Base-by-base conservation (phyloP, 352 stramenopile species). In the Pythium aristosporum region DNA sequence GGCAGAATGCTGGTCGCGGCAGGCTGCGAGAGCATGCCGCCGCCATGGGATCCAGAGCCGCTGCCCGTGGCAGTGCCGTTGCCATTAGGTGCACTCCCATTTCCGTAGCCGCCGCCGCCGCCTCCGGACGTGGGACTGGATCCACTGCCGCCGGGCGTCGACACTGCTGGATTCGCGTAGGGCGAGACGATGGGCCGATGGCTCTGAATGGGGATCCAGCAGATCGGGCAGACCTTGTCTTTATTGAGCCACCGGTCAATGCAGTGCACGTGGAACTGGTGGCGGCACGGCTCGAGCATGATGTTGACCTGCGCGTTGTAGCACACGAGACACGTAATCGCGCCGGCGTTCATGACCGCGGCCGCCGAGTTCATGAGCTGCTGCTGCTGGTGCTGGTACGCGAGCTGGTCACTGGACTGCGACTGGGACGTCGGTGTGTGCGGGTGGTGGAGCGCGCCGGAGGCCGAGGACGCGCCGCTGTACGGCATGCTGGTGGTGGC, bases 181-280 rank as follows among this genome's bases (percentile, higher is more conserved):
- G 55, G 55, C 34, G 69, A 58, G 46, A 89, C 42, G 18, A 92
- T 65, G 7, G 73, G 70, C 16, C 80, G 79, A 51, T 88, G 74
- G 39, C 63, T 79, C 61, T 92, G 80, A 43, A 91, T 89, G 21
- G 81, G 77, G 20, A 74, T 79, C 74, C 82, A 91, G 65, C 86
- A 94, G 16, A 77, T 77, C 3, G 86, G 86, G 49, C 86, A 94
- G 9, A 85, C 68, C 53, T 91, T 91, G 65, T 91, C 82, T 57
- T 94, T 92, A 23, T 75, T 77, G 20, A 91, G 71, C 59, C 69
- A 82, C 18, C 76, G 79, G 52, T 92, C 84, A 67, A 93, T 85
- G 57, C 86, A 94, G 41, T 77, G 64, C 48, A 75, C 75, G 68
- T 94, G 86, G 71, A 93, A 92, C 60, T 90, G 79, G 69, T 94